phyloP scores from a whole-genome alignment of 1,139 yeast genomes.

The Protomyces pachydermus region DNA sequence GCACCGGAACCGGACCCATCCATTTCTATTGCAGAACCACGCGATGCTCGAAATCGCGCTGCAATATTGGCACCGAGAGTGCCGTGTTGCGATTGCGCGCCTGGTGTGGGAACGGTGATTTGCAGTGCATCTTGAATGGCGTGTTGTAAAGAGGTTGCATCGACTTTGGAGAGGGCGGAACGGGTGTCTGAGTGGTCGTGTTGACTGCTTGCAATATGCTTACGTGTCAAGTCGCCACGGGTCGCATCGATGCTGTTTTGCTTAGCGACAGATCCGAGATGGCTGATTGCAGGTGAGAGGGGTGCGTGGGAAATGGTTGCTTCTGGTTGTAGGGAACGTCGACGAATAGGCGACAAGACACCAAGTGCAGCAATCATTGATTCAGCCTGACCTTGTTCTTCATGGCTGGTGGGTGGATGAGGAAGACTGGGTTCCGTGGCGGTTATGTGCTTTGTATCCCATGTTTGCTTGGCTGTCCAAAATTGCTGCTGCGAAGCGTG shows the following conservation, averaged over 20 bases:
- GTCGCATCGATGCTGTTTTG: not conserved
- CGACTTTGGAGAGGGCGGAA: slow-evolving; percentile 12
- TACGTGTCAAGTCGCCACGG: slow-evolving; percentile 1
- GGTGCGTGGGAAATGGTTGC: not conserved
- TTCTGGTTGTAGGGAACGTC: not conserved
- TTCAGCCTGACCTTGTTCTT: not conserved
- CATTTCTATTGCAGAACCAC: not conserved
- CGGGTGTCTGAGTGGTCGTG: not conserved
- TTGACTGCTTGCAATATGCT: not conserved
- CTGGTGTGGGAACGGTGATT: not conserved
- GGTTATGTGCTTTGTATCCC: not conserved
- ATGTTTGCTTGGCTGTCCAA: slow-evolving; percentile 12
- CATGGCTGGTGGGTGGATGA: not conserved
- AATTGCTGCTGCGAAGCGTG: slow-evolving; percentile 3
- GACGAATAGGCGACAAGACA: not conserved
- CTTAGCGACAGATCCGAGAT: not conserved
- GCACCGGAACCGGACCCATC: not conserved
- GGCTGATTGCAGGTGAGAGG: not conserved
- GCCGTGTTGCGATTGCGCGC: not conserved
- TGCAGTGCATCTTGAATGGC: slow-evolving; percentile 13
- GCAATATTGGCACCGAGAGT: not conserved
- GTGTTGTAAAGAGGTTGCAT: slow-evolving; percentile 8
- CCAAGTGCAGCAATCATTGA: not conserved
- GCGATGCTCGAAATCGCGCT: not conserved
- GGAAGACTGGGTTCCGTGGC: not conserved